Evolutionary conservation across 768 basidiomycete species (phyloP), one percentile per base, ranked within the genome.

Genomic region (Chalciporus piperatus): DNA sequence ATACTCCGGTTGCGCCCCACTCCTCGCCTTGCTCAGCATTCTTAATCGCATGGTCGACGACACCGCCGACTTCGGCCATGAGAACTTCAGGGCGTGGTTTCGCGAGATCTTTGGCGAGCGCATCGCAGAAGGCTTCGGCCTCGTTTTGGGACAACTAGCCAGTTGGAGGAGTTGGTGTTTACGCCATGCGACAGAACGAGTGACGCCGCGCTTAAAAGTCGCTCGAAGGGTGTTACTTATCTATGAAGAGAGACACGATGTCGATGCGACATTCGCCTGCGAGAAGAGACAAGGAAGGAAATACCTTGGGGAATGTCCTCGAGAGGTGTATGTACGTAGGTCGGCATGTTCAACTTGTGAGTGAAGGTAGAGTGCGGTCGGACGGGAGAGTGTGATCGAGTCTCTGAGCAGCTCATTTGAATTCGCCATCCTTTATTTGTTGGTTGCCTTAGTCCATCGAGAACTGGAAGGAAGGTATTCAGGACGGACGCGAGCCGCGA

Each of bases 101-200:
- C 1, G 76, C 75, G 1, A 85, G 65, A 54, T 87, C 85, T 12
- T 58, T 54, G n/a, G 55, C 41, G 12, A 70, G n/a, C 3, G 68
- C 77, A 2, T 76, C 74, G 13, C 72, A 72, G 45, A 89, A 62
- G 4, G 70, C 74, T 4, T 81, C 73, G 4, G 71, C 59, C 65
- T 90, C 84, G 17, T 87, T 81, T 57, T 87, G 80, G 20, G 76
- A 66, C 68, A 87, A 20, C 74, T 78, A 22, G 80, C 83, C 28
- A 89, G 74, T 56, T 84, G 82, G 40, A 74, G 71, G 39, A 90
- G 74, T 56, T 91, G 89, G 42, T 78, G 74, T 48, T 79, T 77
- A 14, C 89, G 78, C 76, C 79, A 89, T 52, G 69, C 66, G 35
- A 89, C 57, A 3, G 81, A 68, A n/a, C 71, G 74, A 0, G 82